These are phyloP conservation scores for Penicillium sclerotiorum DNA, from an alignment of 2,329 filamentous ascomycete species.

Conservation along the genomic window DNA sequence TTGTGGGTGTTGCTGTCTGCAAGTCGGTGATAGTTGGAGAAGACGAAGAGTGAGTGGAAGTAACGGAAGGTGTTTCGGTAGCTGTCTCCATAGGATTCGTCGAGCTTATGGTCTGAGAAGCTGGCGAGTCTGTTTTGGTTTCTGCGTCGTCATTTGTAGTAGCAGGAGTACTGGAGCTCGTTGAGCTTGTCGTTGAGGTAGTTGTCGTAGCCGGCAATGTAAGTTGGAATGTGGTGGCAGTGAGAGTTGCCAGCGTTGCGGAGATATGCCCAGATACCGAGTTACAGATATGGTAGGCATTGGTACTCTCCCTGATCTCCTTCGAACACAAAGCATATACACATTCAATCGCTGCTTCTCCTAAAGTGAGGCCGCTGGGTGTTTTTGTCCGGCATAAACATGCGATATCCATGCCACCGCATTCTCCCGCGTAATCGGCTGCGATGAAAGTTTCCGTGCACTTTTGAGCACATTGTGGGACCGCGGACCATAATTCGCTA, in stretches of 20 bases:
- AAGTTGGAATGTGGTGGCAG: slow-evolving; percentile 35
- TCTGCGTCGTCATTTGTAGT: neutral
- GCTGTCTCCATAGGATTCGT: slow-evolving; percentile 4
- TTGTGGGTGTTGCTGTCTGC: slow-evolving; percentile 6
- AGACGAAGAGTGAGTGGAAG: slow-evolving; percentile 3
- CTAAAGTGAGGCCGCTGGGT: slow-evolving; percentile 65
- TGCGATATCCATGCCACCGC: slow-evolving; percentile 53
- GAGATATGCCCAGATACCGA: slow-evolving; percentile 38
- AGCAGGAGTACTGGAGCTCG: slow-evolving; percentile 2
- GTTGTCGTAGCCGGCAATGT: slow-evolving; percentile 10
- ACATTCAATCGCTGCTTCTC: slow-evolving; percentile 72
- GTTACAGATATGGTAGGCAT: slow-evolving; percentile 60
- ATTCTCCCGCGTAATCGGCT: slow-evolving; percentile 56
- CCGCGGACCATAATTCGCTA: slow-evolving; percentile 40
- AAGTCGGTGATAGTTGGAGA: slow-evolving; percentile 6
- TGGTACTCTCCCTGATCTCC: slow-evolving; percentile 47
- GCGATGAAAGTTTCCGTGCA: slow-evolving; percentile 67
- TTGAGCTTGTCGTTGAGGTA: slow-evolving; percentile 1
- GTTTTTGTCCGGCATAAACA: slow-evolving; percentile 67
- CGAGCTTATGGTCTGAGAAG: neutral
- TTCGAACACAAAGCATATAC: slow-evolving; percentile 61
- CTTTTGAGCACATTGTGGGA: slow-evolving; percentile 62
- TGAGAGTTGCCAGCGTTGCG: slow-evolving; percentile 40
- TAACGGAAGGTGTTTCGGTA: neutral
- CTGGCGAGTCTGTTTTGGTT: neutral